phyloP scores from a whole-genome alignment of 495 filamentous ascomycete genomes.

The Hypoxylon fragiforme region DNA sequence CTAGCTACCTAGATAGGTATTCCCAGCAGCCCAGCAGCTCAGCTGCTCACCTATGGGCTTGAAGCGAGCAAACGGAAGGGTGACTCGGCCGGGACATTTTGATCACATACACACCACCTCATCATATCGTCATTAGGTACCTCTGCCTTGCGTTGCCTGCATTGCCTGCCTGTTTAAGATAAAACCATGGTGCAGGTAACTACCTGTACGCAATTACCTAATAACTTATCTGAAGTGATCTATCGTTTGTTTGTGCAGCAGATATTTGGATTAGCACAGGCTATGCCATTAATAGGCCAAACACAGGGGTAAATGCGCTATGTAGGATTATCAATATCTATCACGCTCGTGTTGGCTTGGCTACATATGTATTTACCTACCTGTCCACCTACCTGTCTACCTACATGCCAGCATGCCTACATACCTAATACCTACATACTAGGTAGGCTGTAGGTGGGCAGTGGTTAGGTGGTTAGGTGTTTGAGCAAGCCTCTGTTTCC shows the following conservation, averaged over 20 bases:
- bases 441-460: not conserved
- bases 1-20: too few relatives aligned
- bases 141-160: too few relatives aligned
- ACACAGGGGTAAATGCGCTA: not conserved
- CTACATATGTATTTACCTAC: too few relatives aligned
- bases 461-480: too few relatives aligned
- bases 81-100: slow-evolving; percentile 14
- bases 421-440: not conserved
- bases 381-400: too few relatives aligned
- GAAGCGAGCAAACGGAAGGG: not conserved
- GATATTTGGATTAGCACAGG: not conserved
- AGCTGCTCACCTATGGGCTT: slow-evolving; percentile 4
- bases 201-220: too few relatives aligned
- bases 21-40: too few relatives aligned
- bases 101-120: not conserved
- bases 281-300: not conserved
- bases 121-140: slow-evolving; percentile 7
- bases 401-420: too few relatives aligned
- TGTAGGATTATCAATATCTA: not conserved
- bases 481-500: slow-evolving; percentile 11
- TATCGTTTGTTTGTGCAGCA: not conserved
- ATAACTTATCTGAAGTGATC: too few relatives aligned
- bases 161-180: too few relatives aligned
- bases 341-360: too few relatives aligned
- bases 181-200: too few relatives aligned